Evolutionary conservation across 164 flowering plant species (phyloP).

Genomic region (Cinnamomum chago): DNA sequence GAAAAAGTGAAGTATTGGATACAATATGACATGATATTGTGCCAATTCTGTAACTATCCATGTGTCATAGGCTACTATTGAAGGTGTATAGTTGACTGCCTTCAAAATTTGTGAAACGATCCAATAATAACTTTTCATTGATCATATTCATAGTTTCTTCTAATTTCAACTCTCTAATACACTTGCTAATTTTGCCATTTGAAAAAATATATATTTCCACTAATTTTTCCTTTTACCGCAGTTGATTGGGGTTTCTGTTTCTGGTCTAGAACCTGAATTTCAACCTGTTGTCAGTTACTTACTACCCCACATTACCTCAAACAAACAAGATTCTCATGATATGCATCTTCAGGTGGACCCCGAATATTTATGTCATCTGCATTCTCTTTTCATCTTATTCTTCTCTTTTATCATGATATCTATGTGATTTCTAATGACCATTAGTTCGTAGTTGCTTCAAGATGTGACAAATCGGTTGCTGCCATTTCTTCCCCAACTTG

Average conservation of each 20-base stretch:
- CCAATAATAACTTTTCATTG: not conserved
- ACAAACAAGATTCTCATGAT: slow-evolving; percentile 71
- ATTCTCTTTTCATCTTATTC: slow-evolving; percentile 1
- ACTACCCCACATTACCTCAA: slow-evolving; percentile 70
- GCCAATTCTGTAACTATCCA: too few relatives aligned
- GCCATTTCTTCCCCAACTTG: slow-evolving; percentile 82
- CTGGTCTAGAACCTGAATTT: slow-evolving; percentile 87
- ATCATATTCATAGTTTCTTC: not conserved
- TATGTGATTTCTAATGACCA: slow-evolving; percentile 28
- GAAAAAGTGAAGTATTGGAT: too few relatives aligned
- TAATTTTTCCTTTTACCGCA: slow-evolving; percentile 25
- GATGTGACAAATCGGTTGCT: slow-evolving; percentile 70
- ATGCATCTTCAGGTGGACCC: slow-evolving; percentile 77
- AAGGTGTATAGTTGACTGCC: too few relatives aligned
- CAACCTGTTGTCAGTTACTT: slow-evolving; percentile 79
- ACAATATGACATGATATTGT: too few relatives aligned
- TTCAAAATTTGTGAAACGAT: not conserved
- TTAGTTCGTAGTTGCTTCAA: slow-evolving; percentile 77
- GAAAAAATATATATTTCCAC: not conserved
- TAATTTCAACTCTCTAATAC: not conserved
- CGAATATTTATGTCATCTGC: slow-evolving; percentile 4
- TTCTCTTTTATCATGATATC: slow-evolving; percentile 14
- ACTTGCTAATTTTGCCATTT: slow-evolving; percentile 1
- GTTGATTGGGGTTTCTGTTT: slow-evolving; percentile 76
- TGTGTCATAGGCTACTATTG: too few relatives aligned